Percentiles rank a stretch among this genome's conserved stretches.
Conservation (phyloP, 768 basidiomycete genomes). For the Panellus pusillus region DNA sequence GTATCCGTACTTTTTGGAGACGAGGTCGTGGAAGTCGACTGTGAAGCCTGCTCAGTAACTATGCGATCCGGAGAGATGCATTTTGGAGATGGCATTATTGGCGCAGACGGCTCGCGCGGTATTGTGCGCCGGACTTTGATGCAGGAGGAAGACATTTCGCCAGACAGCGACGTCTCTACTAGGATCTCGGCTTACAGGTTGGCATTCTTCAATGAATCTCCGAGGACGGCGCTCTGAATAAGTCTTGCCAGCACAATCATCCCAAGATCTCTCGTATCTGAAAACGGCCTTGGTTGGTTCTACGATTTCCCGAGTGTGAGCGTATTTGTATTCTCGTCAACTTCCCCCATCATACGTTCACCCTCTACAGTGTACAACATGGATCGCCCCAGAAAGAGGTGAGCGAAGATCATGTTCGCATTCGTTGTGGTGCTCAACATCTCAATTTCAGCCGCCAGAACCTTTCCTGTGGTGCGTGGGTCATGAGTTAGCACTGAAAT, state of each 20-base stretch:
- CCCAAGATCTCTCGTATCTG: background rate
- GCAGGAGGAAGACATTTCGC: background rate
- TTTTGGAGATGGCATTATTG: slow-evolving; percentile 6
- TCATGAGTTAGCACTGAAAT: background rate
- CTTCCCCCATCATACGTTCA: background rate
- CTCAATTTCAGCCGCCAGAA: background rate
- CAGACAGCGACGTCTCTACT: background rate
- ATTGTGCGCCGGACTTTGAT: slow-evolving; percentile 1
- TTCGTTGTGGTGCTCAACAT: background rate
- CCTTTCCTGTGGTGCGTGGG: background rate
- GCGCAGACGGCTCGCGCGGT: slow-evolving; percentile 10
- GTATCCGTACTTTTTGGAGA: slow-evolving; percentile 4
- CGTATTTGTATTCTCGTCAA: background rate
- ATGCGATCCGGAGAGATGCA: slow-evolving; percentile 1
- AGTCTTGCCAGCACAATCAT: background rate
- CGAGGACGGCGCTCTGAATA: background rate
- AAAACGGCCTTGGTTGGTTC: background rate
- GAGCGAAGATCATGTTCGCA: background rate
- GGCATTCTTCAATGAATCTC: background rate
- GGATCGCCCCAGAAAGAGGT: too few species aligned
- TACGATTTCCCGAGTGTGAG: slow-evolving; percentile 3
- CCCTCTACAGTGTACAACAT: too few species aligned
- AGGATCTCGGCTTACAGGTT: slow-evolving; percentile 8
- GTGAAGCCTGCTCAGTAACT: background rate
- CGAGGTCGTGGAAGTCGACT: background rate